Evolutionary conservation across 2,329 filamentous ascomycete genomes (phyloP).

Genomic region (Pseudohalonectria lignicola): DNA sequence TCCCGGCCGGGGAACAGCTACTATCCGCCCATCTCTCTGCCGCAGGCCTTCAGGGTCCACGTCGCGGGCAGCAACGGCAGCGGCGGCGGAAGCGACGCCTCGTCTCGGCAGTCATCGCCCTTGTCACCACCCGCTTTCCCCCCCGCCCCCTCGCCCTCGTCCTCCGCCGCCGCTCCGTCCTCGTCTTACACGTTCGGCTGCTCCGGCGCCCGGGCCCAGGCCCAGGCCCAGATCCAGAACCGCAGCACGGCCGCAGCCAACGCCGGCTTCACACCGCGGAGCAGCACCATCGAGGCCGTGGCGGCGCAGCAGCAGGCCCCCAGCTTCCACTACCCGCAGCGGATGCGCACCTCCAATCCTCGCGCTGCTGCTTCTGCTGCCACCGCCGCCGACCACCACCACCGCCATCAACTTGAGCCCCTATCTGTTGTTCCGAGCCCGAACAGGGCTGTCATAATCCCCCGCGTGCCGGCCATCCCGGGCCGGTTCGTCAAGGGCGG

Average conservation of each 20-base stretch:
- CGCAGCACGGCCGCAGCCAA: neutral
- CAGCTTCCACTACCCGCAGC: conserved; percentile 19
- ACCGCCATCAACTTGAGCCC: neutral
- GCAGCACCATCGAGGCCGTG: conserved; percentile 5
- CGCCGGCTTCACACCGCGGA: conserved; percentile 2
- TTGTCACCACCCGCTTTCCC: neutral
- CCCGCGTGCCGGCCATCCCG: neutral
- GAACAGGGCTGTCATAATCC: neutral
- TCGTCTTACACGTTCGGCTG: no score
- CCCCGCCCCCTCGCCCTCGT: neutral
- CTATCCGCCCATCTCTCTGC: neutral
- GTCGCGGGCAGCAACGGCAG: neutral
- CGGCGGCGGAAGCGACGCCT: neutral
- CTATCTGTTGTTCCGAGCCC: neutral
- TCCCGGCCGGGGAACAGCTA: neutral
- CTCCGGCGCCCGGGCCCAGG: neutral
- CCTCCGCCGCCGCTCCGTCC: no score
- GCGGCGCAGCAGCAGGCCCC: no score
- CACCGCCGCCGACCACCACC: neutral
- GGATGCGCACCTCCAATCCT: conserved; percentile 10
- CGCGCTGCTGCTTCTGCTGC: no score
- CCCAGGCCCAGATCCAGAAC: conserved; percentile 2
- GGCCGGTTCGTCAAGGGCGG: neutral
- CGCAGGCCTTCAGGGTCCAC: neutral
- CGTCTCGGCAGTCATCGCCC: neutral